Evolutionary conservation across 2,329 filamentous ascomycete species (phyloP).

Genomic region (Neonectria hederae): DNA sequence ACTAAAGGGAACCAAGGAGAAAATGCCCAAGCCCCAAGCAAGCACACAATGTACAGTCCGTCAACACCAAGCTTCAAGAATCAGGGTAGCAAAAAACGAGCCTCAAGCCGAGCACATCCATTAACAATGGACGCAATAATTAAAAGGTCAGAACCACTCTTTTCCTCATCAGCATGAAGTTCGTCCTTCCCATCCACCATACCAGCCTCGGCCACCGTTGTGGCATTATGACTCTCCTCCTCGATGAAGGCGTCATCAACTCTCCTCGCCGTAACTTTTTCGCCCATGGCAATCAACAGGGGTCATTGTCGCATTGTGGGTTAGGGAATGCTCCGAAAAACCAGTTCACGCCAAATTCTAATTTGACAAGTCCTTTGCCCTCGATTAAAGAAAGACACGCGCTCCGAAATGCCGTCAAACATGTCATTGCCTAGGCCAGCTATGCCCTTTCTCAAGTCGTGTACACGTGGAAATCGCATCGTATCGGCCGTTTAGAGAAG

Average conservation of each 20-base stretch:
- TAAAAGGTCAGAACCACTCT: conserved; percentile 28
- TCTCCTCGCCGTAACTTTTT: conserved; percentile 35
- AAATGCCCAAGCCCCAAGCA: conserved; percentile 26
- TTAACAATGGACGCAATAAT: conserved; percentile 36
- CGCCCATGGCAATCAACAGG: conserved; percentile 35
- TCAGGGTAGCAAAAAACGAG: conserved; percentile 36
- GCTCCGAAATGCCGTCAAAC: conserved; percentile 44
- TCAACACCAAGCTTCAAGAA: conserved; percentile 42
- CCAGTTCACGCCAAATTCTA: conserved; percentile 40
- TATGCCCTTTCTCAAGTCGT: conserved; percentile 42
- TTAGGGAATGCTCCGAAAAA: conserved; percentile 40
- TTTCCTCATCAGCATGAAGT: conserved; percentile 9
- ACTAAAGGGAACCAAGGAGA: conserved; percentile 28
- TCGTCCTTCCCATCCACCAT: conserved; percentile 9
- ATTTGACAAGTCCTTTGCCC: conserved; percentile 39
- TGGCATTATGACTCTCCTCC: conserved; percentile 10
- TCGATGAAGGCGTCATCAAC: conserved; percentile 27
- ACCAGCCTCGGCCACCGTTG: not conserved
- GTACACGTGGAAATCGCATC: conserved; percentile 40
- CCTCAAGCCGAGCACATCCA: conserved; percentile 30
- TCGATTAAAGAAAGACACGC: conserved; percentile 39
- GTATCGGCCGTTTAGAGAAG: conserved; percentile 42
- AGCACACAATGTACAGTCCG: conserved; percentile 40
- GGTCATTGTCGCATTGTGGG: conserved; percentile 41
- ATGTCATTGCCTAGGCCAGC: conserved; percentile 40